Percentiles rank a stretch among this genome's conserved stretches.
phyloP scores from a whole-genome alignment of 257 asterid genomes.

The Nyctanthes arbortristis region DNA sequence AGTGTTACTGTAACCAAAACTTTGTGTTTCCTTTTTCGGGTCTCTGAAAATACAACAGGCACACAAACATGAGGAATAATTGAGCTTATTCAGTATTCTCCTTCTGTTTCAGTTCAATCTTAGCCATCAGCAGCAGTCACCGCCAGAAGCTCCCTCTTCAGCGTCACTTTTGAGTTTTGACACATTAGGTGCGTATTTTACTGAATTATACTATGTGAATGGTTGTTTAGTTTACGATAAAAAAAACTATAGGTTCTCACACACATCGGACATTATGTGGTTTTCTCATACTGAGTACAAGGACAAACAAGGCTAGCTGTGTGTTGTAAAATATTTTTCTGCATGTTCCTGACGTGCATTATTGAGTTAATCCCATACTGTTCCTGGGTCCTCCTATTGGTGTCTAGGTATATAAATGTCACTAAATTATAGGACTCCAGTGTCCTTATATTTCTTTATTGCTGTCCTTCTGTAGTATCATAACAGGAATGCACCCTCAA shows the following conservation, averaged over 20 bases:
- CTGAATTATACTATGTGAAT: no score
- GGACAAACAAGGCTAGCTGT: constrained; percentile 11
- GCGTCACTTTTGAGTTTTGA: no score
- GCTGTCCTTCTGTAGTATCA: not conserved
- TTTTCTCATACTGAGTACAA: not conserved
- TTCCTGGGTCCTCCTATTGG: constrained; percentile 21
- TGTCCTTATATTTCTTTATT: not conserved
- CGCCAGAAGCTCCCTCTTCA: no score
- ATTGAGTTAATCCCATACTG: constrained; percentile 28
- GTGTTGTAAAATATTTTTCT: constrained; percentile 15
- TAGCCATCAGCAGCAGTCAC: no score
- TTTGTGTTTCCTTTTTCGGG: not conserved
- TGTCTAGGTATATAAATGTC: not conserved
- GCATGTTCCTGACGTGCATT: constrained; percentile 37
- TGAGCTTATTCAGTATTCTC: no score
- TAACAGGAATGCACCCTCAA: not conserved
- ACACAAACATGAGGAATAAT: no score
- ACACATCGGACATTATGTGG: not conserved
- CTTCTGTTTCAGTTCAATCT: no score
- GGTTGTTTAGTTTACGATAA: no score
- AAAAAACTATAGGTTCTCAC: no score
- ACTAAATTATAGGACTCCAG: not conserved
- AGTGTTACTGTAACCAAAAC: constrained; percentile 21
- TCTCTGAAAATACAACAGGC: not conserved
- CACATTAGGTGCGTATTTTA: no score